Evolutionary conservation across 176 grass and related monocot species (phyloP).

Genomic region (Urochloa ruziziensis): DNA sequence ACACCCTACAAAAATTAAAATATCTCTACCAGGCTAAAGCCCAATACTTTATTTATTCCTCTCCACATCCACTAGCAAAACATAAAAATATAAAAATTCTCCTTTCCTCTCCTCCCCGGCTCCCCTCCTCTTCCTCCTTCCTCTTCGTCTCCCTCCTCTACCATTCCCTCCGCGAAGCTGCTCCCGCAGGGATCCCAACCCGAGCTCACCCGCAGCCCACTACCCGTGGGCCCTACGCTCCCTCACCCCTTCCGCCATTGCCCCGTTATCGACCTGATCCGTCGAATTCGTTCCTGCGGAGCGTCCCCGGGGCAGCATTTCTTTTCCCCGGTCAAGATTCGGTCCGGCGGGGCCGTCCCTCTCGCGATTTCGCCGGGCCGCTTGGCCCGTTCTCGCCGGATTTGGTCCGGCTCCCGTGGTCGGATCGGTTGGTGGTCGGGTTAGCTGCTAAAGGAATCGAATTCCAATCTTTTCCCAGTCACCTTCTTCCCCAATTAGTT

Average conservation of each 20-base stretch:
- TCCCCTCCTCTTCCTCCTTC: too few species aligned
- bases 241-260: background rate
- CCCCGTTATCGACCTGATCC: background rate
- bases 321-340: conserved; percentile 27
- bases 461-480: conserved; percentile 15
- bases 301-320: conserved; percentile 9
- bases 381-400: background rate
- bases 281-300: conserved; percentile 26
- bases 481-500: background rate
- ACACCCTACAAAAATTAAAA: background rate
- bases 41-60: conserved; percentile 27
- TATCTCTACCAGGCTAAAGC: background rate
- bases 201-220: conserved; percentile 20
- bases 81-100: background rate
- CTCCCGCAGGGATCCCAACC: conserved; percentile 36
- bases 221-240: background rate
- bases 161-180: conserved; percentile 4
- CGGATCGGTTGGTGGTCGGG: conserved; percentile 14
- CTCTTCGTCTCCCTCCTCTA: background rate
- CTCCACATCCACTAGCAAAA: conserved; percentile 2
- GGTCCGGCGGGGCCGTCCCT: background rate
- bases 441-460: conserved; percentile 2
- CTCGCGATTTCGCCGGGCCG: conserved; percentile 13
- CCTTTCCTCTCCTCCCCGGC: background rate
- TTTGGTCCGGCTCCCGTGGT: background rate